phyloP scores from a whole-genome alignment of 2,329 filamentous ascomycete genomes.

The Teratosphaeria nubilosa region DNA sequence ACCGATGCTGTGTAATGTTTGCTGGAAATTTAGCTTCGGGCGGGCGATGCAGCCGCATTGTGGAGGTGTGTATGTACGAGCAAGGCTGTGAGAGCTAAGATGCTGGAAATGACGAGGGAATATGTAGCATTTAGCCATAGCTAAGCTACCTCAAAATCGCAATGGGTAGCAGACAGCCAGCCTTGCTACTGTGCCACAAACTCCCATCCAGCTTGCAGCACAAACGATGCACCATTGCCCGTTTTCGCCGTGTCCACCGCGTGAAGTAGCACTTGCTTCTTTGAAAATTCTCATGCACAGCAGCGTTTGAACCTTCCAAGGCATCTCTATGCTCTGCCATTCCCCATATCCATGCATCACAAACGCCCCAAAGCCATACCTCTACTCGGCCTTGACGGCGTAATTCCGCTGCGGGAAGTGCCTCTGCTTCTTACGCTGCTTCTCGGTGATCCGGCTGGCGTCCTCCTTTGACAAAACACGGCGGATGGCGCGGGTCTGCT shows the following conservation, averaged over 20 bases:
- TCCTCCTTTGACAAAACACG: conserved; percentile 90
- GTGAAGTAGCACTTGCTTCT: background rate
- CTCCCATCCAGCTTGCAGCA: background rate
- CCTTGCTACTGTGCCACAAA: background rate
- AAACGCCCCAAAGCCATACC: background rate
- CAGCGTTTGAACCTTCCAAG: background rate
- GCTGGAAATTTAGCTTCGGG: background rate
- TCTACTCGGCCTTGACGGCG: conserved; percentile 69
- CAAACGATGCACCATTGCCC: background rate
- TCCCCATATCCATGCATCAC: background rate
- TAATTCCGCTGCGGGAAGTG: conserved; percentile 99
- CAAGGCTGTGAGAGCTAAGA: background rate
- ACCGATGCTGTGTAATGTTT: too few species aligned
- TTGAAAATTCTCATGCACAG: background rate
- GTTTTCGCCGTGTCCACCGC: background rate
- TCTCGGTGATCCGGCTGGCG: conserved; percentile 72
- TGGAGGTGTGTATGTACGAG: background rate
- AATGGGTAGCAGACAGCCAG: background rate
- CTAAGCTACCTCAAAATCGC: background rate
- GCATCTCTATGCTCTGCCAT: background rate
- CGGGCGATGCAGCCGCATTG: background rate
- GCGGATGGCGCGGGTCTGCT: conserved; percentile 97
- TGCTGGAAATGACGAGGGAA: background rate
- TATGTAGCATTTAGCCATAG: background rate
- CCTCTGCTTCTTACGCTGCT: conserved; percentile 88